Base-by-base conservation (phyloP, 2,329 filamentous ascomycete species). In the Cadophora sp. region DNA sequence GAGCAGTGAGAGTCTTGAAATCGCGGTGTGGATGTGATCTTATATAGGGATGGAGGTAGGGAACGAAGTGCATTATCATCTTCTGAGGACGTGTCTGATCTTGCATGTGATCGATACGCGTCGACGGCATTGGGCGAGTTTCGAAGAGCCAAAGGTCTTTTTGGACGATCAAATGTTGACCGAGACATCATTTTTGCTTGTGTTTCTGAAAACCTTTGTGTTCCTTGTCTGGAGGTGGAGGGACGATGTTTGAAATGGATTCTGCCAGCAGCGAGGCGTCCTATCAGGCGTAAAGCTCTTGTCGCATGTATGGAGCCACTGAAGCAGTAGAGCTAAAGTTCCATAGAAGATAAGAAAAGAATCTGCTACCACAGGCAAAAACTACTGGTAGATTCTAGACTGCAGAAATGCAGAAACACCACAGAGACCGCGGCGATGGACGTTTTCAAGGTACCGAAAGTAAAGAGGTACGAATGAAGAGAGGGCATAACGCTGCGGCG, bases 11-110 rank as follows among this genome's bases (percentile, higher is more conserved):
- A 13, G 18, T 1, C 16, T 55, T 58, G 16, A 41, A 14, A 5
- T 13, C 20, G 20, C n/a, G 36, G 11, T 24, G n/a, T 3, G n/a
- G 33, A 36, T 16, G n/a, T n/a, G 13, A 11, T 58, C 33, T 58
- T 41, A 58, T 58, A 41, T 22, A 14, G 33, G 8, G 53, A 14
- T 58, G 22, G 13, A 18, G 24, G 56, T 1, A 39, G n/a, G 18
- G 27, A 20, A 30, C 20, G 24, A 5, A 20, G 39, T 30, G 41
- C 9, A 20, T 59, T 22, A 11, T 47, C 22, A 18, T 59, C 50
- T 36, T 55, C 43, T 43, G 56, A 45, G 41, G 56, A 59, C 4
- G 56, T 45, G 41, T 59, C 56, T 59, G 56, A 59, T 59, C 20
- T 45, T 9, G 43, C 56, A 30, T 6, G 20, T 9, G 41, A 20